Conservation (phyloP, 2,329 filamentous ascomycete genomes). For the Pseudogymnoascus sp. region DNA sequence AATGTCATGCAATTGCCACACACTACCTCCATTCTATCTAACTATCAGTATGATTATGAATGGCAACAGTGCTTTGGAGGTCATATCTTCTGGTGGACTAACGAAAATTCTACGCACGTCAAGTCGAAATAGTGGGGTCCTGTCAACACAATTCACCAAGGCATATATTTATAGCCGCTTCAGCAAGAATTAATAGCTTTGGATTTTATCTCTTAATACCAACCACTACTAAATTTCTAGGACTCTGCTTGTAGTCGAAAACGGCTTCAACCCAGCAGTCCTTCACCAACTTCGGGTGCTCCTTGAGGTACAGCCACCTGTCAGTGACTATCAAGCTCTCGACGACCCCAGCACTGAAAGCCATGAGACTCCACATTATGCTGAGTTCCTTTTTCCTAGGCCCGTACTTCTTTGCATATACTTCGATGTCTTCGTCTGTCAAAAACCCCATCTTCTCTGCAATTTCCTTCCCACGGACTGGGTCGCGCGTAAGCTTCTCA, state of each 20-base stretch:
- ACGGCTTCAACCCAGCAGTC: constrained; percentile 88
- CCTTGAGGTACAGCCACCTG: constrained; percentile 76
- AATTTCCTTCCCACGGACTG: constrained; percentile 53
- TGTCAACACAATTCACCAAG: not conserved
- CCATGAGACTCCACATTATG: constrained; percentile 90
- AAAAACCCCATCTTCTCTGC: constrained; percentile 57
- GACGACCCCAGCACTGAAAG: constrained; percentile 81
- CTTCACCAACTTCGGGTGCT: constrained; percentile 62
- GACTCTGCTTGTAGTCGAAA: constrained; percentile 80
- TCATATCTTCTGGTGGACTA: not conserved
- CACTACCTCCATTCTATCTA: not conserved
- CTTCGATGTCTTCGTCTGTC: constrained; percentile 65
- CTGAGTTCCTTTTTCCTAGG: constrained; percentile 71
- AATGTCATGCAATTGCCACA: not conserved
- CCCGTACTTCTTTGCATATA: constrained; percentile 59
- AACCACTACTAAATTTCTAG: constrained; percentile 86
- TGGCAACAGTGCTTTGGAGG: not conserved
- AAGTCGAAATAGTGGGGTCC: not conserved
- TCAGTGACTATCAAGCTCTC: constrained; percentile 88
- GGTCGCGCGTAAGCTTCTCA: constrained; percentile 59
- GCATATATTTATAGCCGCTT: not conserved
- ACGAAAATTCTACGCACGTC: not conserved
- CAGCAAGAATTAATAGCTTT: not conserved
- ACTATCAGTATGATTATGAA: not conserved
- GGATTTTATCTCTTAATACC: constrained; percentile 57